Conservation (phyloP, 2,329 filamentous ascomycete genomes). For the Neocucurbitaria cava region DNA sequence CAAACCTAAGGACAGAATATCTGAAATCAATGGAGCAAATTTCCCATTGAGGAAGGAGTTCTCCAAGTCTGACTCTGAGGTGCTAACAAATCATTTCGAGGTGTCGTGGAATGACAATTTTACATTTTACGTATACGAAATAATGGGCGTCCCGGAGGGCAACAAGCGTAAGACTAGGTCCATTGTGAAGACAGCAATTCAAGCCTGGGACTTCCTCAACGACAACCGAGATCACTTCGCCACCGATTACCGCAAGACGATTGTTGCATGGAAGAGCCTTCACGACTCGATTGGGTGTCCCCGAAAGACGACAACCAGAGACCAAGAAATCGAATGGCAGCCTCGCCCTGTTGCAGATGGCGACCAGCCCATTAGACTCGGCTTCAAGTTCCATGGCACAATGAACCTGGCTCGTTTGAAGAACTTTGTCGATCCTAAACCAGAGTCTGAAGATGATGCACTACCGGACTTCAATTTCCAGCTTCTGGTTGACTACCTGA, state of each 20-base stretch:
- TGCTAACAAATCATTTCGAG: not conserved
- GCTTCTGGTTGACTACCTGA: not conserved
- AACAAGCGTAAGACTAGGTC: not conserved
- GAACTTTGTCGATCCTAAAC: too few relatives aligned
- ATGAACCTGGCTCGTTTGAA: too few relatives aligned
- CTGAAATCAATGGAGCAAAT: not conserved
- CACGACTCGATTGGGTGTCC: not conserved
- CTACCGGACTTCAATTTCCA: too few relatives aligned
- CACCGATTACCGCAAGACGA: constrained; percentile 5
- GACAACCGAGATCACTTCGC: constrained; percentile 5
- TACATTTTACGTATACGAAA: not conserved
- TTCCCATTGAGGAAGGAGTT: too few relatives aligned
- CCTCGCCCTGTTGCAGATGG: too few relatives aligned
- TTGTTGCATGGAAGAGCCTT: constrained; percentile 13
- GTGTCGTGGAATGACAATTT: not conserved
- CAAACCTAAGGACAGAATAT: not conserved
- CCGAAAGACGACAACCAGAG: too few relatives aligned
- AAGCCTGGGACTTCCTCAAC: not conserved
- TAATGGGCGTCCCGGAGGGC: not conserved
- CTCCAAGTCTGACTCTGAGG: not conserved
- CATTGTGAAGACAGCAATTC: too few relatives aligned
- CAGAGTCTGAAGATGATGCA: too few relatives aligned
- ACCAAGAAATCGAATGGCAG: too few relatives aligned
- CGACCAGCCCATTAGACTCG: too few relatives aligned
- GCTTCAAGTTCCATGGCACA: too few relatives aligned